Conservation (phyloP, 495 filamentous ascomycete species). For the Halenospora varia region DNA sequence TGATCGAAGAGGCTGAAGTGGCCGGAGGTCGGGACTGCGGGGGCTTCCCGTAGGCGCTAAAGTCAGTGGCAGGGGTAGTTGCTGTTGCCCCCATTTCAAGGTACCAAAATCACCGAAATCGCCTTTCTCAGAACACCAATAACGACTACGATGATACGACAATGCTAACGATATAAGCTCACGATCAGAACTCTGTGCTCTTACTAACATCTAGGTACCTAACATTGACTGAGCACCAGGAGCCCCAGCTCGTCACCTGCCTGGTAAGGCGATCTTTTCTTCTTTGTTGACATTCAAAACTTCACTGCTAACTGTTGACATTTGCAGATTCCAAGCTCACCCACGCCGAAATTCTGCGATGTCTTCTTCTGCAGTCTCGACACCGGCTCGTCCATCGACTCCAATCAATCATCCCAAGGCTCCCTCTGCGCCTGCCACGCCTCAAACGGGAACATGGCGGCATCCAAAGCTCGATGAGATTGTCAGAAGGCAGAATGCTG, state of each 20-base stretch:
- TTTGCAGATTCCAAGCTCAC: constrained; percentile 5
- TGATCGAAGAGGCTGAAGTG: not conserved
- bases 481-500: constrained; percentile 63
- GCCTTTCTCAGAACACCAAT: constrained; percentile 12
- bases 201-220: constrained; percentile 27
- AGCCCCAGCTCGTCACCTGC: not conserved
- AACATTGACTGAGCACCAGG: not conserved
- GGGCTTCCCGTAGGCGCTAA: constrained; percentile 11
- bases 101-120: not conserved
- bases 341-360: constrained; percentile 1
- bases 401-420: constrained; percentile 27
- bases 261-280: not conserved
- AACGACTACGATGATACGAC: constrained; percentile 11
- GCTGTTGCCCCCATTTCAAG: constrained; percentile 4
- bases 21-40: not conserved
- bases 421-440: constrained; percentile 32
- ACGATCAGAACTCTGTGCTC: not conserved
- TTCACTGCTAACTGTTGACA: not conserved
- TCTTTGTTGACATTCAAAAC: constrained; percentile 21
- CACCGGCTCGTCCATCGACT: constrained; percentile 31
- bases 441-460: constrained; percentile 75
- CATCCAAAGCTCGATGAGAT: constrained; percentile 82
- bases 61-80: constrained; percentile 11
- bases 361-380: constrained; percentile 12
- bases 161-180: constrained; percentile 17